These are phyloP conservation scores for Pythium periplocum DNA, from an alignment of 352 stramenopile species.

Conservation along the genomic window DNA sequence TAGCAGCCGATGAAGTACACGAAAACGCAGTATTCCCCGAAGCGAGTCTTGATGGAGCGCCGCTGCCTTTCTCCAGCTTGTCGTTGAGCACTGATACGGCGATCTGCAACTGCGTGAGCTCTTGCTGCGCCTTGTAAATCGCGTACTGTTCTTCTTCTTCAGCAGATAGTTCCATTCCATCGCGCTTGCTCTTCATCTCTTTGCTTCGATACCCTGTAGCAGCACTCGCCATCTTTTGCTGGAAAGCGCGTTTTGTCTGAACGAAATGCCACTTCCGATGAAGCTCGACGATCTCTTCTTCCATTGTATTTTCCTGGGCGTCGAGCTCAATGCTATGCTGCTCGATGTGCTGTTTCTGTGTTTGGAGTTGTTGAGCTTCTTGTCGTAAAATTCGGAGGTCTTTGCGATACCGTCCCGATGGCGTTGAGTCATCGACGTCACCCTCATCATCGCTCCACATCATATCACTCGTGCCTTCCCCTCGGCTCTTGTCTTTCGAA, in stretches of 20 bases:
- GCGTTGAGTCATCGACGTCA: constrained; percentile 1
- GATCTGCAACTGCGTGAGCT: constrained; percentile 58
- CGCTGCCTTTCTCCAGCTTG: constrained; percentile 2
- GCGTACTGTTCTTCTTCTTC: constrained; percentile 58
- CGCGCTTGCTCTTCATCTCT: constrained; percentile 37
- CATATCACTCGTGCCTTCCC: background rate
- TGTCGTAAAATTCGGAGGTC: constrained; percentile 37
- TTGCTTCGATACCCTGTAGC: constrained; percentile 9
- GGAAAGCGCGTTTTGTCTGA: constrained; percentile 42
- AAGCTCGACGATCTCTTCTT: constrained; percentile 26
- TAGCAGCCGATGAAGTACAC: constrained; percentile 21
- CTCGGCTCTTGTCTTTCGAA: constrained; percentile 1
- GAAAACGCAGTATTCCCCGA: background rate
- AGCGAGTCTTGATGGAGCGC: background rate
- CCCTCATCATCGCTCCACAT: constrained; percentile 1
- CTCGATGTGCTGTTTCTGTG: constrained; percentile 27
- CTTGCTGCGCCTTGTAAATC: constrained; percentile 45
- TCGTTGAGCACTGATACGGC: constrained; percentile 35
- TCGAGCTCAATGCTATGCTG: constrained; percentile 22
- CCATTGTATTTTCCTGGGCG: constrained; percentile 23
- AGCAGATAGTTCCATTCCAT: constrained; percentile 31
- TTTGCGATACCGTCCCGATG: constrained; percentile 2
- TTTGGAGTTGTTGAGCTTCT: constrained; percentile 27
- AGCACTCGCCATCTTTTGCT: constrained; percentile 30
- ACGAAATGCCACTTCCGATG: constrained; percentile 38